Evolutionary conservation across 2,329 filamentous ascomycete genomes (phyloP).

Genomic region (Macroventuria anomochaeta): DNA sequence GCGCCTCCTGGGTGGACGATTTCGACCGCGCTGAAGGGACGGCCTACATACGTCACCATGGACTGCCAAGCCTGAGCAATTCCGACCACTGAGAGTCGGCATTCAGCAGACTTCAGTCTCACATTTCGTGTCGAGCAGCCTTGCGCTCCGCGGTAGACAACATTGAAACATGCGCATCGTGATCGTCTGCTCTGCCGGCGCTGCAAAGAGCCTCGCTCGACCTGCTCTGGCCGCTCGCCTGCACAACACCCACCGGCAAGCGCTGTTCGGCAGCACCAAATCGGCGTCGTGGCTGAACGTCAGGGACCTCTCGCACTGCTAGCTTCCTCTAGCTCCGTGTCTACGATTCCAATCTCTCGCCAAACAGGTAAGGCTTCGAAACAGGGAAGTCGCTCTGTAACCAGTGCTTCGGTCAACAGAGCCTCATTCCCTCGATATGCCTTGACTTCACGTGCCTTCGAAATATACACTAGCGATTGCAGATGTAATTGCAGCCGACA

Average conservation of each 20-base stretch:
- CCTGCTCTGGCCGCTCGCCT: slow-evolving; percentile 1
- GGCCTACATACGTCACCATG: slow-evolving; percentile 11
- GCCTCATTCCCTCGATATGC: slow-evolving; percentile 10
- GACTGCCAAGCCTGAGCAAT: background rate
- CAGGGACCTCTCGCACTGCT: background rate
- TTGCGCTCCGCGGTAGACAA: background rate
- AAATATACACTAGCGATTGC: background rate
- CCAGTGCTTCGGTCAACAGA: slow-evolving; percentile 8
- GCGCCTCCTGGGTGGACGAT: slow-evolving; percentile 1
- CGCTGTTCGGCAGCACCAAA: background rate
- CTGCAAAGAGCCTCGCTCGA: background rate
- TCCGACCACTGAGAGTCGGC: background rate
- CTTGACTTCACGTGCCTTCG: background rate
- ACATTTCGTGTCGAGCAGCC: background rate
- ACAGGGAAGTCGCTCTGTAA: background rate
- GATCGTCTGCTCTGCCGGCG: background rate
- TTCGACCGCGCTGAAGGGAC: background rate
- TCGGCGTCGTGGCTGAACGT: slow-evolving; percentile 12
- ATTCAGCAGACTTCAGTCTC: background rate
- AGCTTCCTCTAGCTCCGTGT: background rate
- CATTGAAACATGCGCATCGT: background rate
- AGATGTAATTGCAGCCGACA: background rate
- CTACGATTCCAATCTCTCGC: background rate
- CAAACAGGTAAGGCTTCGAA: slow-evolving; percentile 3
- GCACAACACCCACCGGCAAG: background rate